These are phyloP conservation scores for Cnidoscolus chayamansa DNA, from an alignment of 441 rosid genomes.

Conservation along the genomic window DNA sequence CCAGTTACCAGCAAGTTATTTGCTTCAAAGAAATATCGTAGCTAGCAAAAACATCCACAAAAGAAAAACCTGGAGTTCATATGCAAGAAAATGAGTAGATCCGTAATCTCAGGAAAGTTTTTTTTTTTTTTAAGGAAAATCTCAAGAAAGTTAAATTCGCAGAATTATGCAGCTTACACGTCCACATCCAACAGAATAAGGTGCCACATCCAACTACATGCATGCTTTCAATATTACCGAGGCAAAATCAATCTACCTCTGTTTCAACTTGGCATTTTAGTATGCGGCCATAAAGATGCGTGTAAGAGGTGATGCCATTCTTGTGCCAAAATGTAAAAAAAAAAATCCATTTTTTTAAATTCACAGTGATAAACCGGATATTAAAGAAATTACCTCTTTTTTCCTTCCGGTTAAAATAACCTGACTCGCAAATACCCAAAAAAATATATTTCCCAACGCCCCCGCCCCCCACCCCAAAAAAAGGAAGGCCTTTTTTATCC, in stretches of 20 bases:
- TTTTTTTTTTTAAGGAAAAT: not conserved
- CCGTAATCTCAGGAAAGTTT: not conserved
- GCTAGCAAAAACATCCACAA: not conserved
- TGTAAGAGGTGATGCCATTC: not conserved
- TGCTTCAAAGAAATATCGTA: not conserved
- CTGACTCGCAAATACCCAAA: too few relatives aligned
- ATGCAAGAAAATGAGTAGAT: not conserved
- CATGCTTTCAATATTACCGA: not conserved
- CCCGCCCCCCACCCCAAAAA: too few relatives aligned
- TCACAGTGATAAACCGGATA: not conserved
- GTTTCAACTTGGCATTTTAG: not conserved
- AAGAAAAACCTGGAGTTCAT: not conserved
- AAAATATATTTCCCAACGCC: too few relatives aligned
- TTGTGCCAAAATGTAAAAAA: not conserved
- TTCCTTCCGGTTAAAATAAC: too few relatives aligned
- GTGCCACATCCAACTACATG: not conserved
- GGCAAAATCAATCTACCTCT: slow-evolving; percentile 7
- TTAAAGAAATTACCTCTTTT: not conserved
- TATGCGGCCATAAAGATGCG: not conserved
- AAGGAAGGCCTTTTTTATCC: too few relatives aligned
- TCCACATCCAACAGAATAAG: not conserved
- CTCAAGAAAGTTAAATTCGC: not conserved
- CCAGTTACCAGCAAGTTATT: not conserved
- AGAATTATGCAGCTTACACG: not conserved
- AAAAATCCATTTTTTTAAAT: not conserved